Conservation (phyloP, 2,329 filamentous ascomycete genomes). For the Seiridium cupressi region DNA sequence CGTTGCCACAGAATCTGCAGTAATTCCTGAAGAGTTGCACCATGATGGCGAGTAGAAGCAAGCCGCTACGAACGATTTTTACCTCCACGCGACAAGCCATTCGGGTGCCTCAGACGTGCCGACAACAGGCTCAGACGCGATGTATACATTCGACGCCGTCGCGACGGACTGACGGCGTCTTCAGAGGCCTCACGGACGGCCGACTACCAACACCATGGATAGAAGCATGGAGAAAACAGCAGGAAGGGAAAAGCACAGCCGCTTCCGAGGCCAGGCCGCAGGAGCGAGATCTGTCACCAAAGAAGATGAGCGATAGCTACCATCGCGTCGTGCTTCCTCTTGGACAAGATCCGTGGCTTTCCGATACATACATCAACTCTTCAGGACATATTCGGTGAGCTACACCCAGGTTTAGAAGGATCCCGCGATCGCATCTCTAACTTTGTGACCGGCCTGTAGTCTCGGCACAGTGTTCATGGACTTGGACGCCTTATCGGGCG, state of each 20-base stretch:
- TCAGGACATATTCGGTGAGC: constrained; percentile 68
- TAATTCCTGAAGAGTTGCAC: neutral
- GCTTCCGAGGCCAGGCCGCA: constrained; percentile 21
- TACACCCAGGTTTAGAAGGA: neutral
- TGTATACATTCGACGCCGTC: constrained; percentile 19
- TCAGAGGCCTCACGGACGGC: constrained; percentile 32
- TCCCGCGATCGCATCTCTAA: neutral
- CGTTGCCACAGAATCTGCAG: neutral
- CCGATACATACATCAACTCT: constrained; percentile 76
- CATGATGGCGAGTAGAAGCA: constrained; percentile 1
- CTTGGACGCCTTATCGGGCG: constrained; percentile 72
- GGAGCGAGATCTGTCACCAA: constrained; percentile 59
- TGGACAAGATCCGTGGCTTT: constrained; percentile 71
- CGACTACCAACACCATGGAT: constrained; percentile 60
- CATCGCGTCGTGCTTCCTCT: constrained; percentile 68
- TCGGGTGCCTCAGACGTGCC: neutral
- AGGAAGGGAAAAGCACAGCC: constrained; percentile 32
- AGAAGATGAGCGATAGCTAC: constrained; percentile 70
- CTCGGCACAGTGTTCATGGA: constrained; percentile 78
- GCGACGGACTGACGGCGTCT: constrained; percentile 33
- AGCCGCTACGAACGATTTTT: neutral
- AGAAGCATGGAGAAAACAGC: constrained; percentile 60
- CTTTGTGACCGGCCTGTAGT: constrained; percentile 28
- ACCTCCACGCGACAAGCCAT: neutral
- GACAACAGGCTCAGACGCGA: constrained; percentile 10